Evolutionary conservation across 257 asterid genomes (phyloP), one percentile per base, ranked within the genome.

Genomic region (Ligustrum vulgare): DNA sequence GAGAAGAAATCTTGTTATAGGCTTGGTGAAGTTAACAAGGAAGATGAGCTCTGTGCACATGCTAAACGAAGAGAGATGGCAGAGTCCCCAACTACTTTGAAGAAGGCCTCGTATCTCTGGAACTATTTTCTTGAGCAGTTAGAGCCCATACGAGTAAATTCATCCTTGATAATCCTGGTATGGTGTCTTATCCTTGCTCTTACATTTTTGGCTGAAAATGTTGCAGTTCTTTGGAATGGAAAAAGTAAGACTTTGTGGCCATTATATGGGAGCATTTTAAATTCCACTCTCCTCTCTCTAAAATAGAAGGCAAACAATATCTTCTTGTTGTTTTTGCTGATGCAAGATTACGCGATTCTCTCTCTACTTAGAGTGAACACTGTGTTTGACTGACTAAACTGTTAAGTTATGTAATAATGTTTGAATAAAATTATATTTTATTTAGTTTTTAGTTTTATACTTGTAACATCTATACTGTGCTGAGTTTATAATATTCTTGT

Each of bases 151-250:
- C 82, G 93, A 32, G 85, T 90, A 60, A 81, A 84, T 81, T 76
- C 96, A 81, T 83, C 97, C 80, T 76, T 91, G 92, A 91, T 85
- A 82, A 85, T 95, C 83, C 88, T 93, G 96, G 99, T 95, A 90
- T 34, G 97, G 80, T 18, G 74, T 33, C 79, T 67, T 69, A 36
- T 80, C 75, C 77, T 73, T 75, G 67, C 67, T 22, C 28, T 20
- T 22, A 56, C 1, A n/a, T n/a, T 56, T 56, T 56, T 7, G 64
- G 64, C 64, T 20, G 28, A 56, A 56, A 56, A 56, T 56, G 25
- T 56, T 56, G 28, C 8, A n/a, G 20, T 6, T n/a, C 11, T 20
- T 56, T 1, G 28, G 23, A 56, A n/a, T 4, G 62, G 25, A 51
- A 51, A 51, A 20, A 1, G 62, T 54, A 18, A 51, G 5, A 54